phyloP scores from a whole-genome alignment of 1,284 basidiomycete species.

The Moniliella sp. region DNA sequence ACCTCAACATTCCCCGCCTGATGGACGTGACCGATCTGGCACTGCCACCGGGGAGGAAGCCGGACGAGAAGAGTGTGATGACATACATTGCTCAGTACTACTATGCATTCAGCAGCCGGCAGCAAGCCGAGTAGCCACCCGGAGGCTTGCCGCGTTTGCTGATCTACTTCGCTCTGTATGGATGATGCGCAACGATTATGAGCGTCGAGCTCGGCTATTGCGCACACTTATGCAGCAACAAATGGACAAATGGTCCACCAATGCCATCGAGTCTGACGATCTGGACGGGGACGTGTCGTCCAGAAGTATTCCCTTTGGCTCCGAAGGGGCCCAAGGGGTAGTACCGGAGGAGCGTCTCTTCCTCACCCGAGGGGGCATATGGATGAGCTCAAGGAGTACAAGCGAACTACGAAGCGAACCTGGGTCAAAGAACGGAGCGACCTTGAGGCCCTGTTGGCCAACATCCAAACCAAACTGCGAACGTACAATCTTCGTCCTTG shows the following conservation, averaged over 20 bases:
- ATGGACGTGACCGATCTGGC: conserved; percentile 83
- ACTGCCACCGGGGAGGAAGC: no score
- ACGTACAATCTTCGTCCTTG: conserved; percentile 49
- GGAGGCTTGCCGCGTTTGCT: conserved; percentile 82
- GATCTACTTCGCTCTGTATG: conserved; percentile 58
- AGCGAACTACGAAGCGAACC: conserved; percentile 58
- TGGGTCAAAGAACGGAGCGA: conserved; percentile 82
- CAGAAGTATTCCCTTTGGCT: no score
- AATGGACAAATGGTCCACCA: no score
- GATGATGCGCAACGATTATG: conserved; percentile 70
- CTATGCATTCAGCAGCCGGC: conserved; percentile 91
- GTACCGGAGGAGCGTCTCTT: no score
- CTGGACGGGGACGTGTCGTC: no score
- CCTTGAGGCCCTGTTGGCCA: conserved; percentile 64
- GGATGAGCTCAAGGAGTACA: conserved; percentile 61
- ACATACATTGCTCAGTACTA: conserved; percentile 88
- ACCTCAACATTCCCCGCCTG: conserved; percentile 46
- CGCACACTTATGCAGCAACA: no score
- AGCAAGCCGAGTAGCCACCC: conserved; percentile 83
- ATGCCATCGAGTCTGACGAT: no score
- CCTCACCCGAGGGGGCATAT: no score
- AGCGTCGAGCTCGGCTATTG: conserved; percentile 57
- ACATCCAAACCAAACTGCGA: conserved; percentile 77
- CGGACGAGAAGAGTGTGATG: conserved; percentile 88
- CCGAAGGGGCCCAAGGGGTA: no score